These are phyloP conservation scores for Backusella australiensis DNA, from an alignment of 192 early-diverging fungal species.

Conservation along the genomic window DNA sequence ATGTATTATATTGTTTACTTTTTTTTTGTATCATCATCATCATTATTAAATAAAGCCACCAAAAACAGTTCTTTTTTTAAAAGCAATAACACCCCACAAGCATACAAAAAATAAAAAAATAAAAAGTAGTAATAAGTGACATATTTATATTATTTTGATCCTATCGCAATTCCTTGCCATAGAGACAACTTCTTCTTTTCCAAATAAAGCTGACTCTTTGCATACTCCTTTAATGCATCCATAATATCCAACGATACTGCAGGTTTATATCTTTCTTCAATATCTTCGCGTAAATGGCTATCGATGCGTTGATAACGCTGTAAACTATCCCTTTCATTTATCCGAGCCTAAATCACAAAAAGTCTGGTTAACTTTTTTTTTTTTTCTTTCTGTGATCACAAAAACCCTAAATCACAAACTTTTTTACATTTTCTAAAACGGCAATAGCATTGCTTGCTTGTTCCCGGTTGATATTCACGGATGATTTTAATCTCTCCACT, in stretches of 20 bases:
- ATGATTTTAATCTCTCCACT: conserved; percentile 35
- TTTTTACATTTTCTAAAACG: conserved; percentile 24
- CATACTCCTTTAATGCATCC: conserved; percentile 18
- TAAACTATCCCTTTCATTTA: conserved; percentile 14
- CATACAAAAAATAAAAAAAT: background rate
- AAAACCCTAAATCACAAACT: background rate
- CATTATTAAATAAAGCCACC: no score
- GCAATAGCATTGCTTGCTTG: conserved; percentile 27
- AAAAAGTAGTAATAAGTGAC: background rate
- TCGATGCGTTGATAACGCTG: conserved; percentile 23
- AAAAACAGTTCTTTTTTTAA: no score
- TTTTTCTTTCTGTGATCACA: background rate
- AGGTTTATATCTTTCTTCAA: conserved; percentile 5
- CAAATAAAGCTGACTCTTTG: conserved; percentile 19
- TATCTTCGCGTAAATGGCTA: conserved; percentile 17
- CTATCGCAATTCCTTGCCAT: conserved; percentile 7
- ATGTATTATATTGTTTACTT: no score
- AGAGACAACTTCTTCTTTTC: conserved; percentile 20
- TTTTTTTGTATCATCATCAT: no score
- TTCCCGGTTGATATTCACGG: conserved; percentile 22
- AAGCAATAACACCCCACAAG: no score
- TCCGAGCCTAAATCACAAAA: conserved; percentile 21
- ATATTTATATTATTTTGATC: background rate
- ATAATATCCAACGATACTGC: conserved; percentile 12
- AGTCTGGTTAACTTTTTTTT: background rate